Conservation (phyloP, 192 early-diverging fungal genomes). For the Coemansia sp. region DNA sequence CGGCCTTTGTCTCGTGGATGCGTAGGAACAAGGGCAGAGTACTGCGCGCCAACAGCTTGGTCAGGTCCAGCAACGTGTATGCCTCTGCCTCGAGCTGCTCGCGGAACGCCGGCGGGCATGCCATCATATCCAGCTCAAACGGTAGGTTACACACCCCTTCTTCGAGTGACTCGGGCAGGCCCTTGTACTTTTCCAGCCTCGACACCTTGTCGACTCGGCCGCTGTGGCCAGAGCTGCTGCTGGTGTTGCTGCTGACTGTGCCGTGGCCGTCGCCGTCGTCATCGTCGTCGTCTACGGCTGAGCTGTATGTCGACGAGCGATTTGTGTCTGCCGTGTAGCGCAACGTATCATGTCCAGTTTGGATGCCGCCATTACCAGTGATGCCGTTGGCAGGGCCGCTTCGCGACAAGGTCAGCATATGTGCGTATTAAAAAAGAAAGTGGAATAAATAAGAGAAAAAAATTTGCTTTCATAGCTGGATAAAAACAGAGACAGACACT, state of each 20-base stretch:
- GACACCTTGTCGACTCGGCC: constrained; percentile 50
- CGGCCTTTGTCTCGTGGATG: constrained; percentile 55
- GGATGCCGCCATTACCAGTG: not conserved
- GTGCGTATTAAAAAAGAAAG: not conserved
- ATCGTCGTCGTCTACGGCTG: constrained; percentile 7
- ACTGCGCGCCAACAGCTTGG: constrained; percentile 46
- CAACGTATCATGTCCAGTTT: constrained; percentile 4
- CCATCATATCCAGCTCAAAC: constrained; percentile 49
- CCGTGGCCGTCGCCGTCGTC: constrained; percentile 12
- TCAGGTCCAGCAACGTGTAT: constrained; percentile 45
- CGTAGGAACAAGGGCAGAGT: constrained; percentile 50
- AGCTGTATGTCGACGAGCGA: constrained; percentile 38
- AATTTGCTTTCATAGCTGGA: not conserved
- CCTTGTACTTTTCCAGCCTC: constrained; percentile 54
- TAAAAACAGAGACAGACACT: not conserved
- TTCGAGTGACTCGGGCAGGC: constrained; percentile 49
- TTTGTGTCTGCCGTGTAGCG: constrained; percentile 19
- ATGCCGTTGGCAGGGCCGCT: constrained; percentile 6
- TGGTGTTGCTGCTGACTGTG: constrained; percentile 20
- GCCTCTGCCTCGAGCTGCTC: constrained; percentile 54
- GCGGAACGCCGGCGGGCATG: constrained; percentile 51
- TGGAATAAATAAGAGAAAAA: not conserved
- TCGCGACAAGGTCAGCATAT: constrained; percentile 34
- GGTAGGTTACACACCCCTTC: constrained; percentile 49
- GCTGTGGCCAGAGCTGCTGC: constrained; percentile 21